Conservation (phyloP, 2,329 filamentous ascomycete genomes). For the Alternaria incomplexa region DNA sequence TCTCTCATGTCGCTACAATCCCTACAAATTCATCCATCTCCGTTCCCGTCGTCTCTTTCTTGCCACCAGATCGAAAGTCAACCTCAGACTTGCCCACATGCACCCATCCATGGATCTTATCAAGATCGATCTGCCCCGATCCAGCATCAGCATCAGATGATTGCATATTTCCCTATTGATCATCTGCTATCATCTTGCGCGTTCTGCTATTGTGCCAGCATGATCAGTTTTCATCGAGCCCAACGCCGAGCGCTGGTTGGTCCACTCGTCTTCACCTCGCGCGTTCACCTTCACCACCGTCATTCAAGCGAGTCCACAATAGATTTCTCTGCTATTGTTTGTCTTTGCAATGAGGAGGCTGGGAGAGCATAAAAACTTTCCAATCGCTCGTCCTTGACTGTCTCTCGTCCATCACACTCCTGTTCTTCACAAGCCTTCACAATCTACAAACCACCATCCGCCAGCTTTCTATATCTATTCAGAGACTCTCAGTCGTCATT, state of each 20-base stretch:
- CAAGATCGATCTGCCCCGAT: background rate
- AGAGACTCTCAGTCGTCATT: background rate
- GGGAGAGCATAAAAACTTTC: background rate
- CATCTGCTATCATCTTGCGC: background rate
- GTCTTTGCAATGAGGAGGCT: background rate
- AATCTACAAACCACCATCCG: background rate
- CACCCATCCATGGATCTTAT: background rate
- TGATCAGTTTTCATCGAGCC: background rate
- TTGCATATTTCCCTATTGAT: background rate
- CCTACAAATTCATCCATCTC: background rate
- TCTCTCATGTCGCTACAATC: background rate
- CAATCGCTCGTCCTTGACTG: background rate
- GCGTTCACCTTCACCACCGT: slow-evolving; percentile 23
- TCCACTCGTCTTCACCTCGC: slow-evolving; percentile 2
- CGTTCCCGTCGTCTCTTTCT: background rate
- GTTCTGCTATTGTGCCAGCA: background rate
- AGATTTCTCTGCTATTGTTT: slow-evolving; percentile 4
- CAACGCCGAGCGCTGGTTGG: background rate
- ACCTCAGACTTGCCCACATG: background rate
- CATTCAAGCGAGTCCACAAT: slow-evolving; percentile 13
- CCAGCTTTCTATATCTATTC: background rate
- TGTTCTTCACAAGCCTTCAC: background rate
- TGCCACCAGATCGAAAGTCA: background rate
- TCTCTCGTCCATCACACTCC: background rate
- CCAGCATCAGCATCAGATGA: background rate